Base-by-base conservation (phyloP, 352 stramenopile genomes). In the Globisporangium iwayamae region DNA sequence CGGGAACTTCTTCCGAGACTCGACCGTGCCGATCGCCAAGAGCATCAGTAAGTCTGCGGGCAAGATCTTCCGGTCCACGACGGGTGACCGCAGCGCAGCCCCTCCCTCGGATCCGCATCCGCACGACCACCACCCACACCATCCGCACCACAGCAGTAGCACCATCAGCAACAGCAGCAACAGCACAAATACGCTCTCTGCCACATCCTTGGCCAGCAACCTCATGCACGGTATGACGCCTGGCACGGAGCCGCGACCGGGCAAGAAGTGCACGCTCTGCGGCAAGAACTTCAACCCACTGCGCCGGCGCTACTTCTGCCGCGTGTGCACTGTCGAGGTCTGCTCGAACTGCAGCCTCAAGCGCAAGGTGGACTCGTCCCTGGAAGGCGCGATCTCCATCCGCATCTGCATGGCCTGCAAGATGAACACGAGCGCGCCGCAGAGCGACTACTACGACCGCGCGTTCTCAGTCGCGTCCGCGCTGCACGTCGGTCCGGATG, bases 201-300 rank as follows among this genome's bases (percentile, higher is more conserved):
- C 41, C 11, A 56, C 56, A 14, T 56, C 50, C 6, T 56, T 28
- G 16, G 32, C 14, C 11, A 20, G 6, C 30, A 57, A 45, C 51
- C 28, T 57, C 30, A 38, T 57, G 16, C 51, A 57, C 30, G 51
- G 51, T 4, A 57, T 43, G 52, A 41, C 71, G 20, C 30, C 58
- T 9, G 20, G 55, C 9, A 48, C 50, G 22, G 50, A 41, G 56
- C 58, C 41, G 39, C 66, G 61, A 20, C 43, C 25, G 28, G 54
- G 60, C 25, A 90, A 85, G 54, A 88, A 90, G 66, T 93, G 86
- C 65, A 75, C 79, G 0, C 72, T 89, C 3, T 95, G 84, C 65
- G 79, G 76, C 60, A 95, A 93, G 74, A 87, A 74, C 60, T 95
- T 95, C 65, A 93, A 91, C 61, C 80, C 83, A 34, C 67, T 95